Percentiles rank a stretch among this genome's conserved stretches.
Evolutionary conservation across 371 early-diverging fungal species (phyloP).

Genomic region (Nosema muscidifuracis): DNA sequence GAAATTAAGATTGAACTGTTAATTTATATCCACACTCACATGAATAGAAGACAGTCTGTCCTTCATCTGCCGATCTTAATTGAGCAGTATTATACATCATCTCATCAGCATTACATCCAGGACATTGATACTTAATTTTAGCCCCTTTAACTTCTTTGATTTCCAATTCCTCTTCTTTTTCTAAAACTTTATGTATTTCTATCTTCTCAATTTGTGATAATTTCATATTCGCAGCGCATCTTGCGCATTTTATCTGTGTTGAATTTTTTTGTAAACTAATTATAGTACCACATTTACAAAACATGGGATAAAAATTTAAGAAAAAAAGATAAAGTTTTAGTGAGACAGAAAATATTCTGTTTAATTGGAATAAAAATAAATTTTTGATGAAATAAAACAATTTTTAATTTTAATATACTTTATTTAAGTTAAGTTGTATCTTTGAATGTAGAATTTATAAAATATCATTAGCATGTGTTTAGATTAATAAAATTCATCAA

Average conservation of each 20-base stretch:
- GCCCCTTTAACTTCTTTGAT: conserved; percentile 39
- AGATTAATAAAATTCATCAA: no score
- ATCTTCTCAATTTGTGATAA: neutral
- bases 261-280: conserved; percentile 12
- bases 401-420: no score
- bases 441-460: no score
- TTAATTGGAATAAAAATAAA: no score
- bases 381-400: no score
- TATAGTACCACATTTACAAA: conserved; percentile 52
- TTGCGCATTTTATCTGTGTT: conserved; percentile 20
- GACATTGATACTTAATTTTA: conserved; percentile 82
- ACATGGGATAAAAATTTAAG: no score
- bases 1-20: conserved; percentile 57
- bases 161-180: conserved; percentile 12
- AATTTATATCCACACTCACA: conserved; percentile 85
- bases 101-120: conserved; percentile 72
- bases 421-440: no score
- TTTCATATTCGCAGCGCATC: conserved; percentile 24
- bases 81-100: conserved; percentile 96
- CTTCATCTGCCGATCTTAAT: conserved; percentile 96
- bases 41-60: conserved; percentile 94
- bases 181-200: neutral
- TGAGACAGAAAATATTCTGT: no score
- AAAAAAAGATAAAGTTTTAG: no score
- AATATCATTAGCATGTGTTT: no score